Evolutionary conservation across 768 basidiomycete species (phyloP).

Genomic region (Lactarius deliciosus): DNA sequence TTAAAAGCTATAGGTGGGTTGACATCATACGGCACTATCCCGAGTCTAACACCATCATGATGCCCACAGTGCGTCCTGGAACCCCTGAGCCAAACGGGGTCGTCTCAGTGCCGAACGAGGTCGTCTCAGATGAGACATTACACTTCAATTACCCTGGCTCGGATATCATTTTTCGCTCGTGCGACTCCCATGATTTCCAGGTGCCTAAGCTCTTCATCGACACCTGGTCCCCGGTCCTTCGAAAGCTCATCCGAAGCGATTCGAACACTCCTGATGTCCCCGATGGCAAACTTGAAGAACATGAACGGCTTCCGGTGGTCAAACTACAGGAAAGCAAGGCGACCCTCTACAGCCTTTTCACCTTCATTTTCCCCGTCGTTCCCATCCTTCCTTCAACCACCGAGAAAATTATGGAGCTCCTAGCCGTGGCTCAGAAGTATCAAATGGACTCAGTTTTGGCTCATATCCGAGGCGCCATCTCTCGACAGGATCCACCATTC

Average conservation of each 20-base stretch:
- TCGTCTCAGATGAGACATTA: background rate
- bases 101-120: background rate
- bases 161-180: background rate
- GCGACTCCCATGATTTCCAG: background rate
- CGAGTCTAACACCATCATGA: background rate
- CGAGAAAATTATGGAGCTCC: constrained; percentile 7
- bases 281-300: background rate
- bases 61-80: background rate
- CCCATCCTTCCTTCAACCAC: background rate
- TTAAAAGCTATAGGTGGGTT: too few species aligned
- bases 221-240: background rate
- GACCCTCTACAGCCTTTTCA: constrained; percentile 15
- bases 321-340: background rate
- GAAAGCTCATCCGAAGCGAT: background rate
- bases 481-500: background rate
- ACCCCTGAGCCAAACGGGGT: too few species aligned
- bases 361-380: constrained; percentile 11
- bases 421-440: constrained; percentile 14
- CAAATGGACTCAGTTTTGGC: background rate
- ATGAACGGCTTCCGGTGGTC: background rate
- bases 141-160: background rate
- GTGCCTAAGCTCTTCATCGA: background rate
- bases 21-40: background rate
- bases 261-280: background rate
- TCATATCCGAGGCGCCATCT: background rate